Base-by-base conservation (phyloP, 1,284 basidiomycete species). In the Fomitopsis schrenkii region DNA sequence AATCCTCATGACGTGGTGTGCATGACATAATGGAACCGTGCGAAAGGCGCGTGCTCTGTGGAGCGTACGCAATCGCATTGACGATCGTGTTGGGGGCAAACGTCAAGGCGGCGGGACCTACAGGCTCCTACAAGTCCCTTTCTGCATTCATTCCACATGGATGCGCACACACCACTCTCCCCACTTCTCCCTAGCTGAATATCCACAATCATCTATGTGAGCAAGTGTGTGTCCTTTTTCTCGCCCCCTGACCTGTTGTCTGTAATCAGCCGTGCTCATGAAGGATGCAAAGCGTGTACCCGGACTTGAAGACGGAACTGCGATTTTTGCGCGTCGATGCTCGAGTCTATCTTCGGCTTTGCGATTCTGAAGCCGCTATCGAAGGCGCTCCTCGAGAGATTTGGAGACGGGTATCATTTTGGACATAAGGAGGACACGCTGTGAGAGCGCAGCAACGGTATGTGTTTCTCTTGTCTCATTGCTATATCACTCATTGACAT, bases 251-350 rank as follows among this genome's bases (percentile, higher is more conserved):
- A 33, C 30, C 5, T 5, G 30, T 33, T 10, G 40, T 14, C 35
- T 35, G n/a, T 28, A 12, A 26, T 28, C 26, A 17, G 5, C 22
- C 5, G 26, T 22, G 19, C 38, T 7, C 7, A 41, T 44, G 52
- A 38, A 42, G 1, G 2, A 14, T 8, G 40, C 36, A 2, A 5
- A 58, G 57, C 64, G 64, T 62, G 15, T 59, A 58, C 46, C 54
- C 41, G 5, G 55, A 53, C 60, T 62, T 62, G 3, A 61, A 59
- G 50, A 59, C 50, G 2, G 41, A 54, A 15, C 22, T 66, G 64
- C 65, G 66, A 50, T 57, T 66, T 56, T 59, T 65, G 65, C 59
- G 58, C 36, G 55, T 61, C 59, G 28, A 57, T 63, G 28, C 54
- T 42, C 60, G 42, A 55, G 6, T 57, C 50, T 2, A 57, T 56